Evolutionary conservation across 306 rosid species (phyloP).

Genomic region (Pterocarpus santalinus): DNA sequence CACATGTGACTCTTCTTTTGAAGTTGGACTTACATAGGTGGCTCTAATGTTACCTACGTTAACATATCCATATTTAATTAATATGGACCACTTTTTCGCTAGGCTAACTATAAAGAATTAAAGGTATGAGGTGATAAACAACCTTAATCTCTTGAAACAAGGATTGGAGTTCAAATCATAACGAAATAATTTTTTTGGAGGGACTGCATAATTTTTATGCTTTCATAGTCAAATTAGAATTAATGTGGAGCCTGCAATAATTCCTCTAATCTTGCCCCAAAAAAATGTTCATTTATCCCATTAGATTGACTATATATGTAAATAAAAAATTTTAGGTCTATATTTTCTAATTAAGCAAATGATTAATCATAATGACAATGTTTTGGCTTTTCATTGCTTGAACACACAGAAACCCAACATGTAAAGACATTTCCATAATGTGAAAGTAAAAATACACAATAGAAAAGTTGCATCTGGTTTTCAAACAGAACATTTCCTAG

Average conservation of each 20-base stretch:
- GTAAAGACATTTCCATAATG: conserved; percentile 23
- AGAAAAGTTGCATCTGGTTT: conserved; percentile 40
- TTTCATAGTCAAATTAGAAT: no score
- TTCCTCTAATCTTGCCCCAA: no score
- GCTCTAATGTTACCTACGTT: neutral
- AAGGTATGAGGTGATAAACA: no score
- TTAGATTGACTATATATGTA: neutral
- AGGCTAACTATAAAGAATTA: no score
- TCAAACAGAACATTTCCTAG: conserved; percentile 44
- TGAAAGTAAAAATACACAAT: conserved; percentile 10
- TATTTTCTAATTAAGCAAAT: conserved; percentile 52
- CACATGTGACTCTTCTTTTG: conserved; percentile 24
- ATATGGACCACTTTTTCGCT: no score
- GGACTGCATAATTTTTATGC: no score
- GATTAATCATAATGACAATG: conserved; percentile 44
- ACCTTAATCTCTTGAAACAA: no score
- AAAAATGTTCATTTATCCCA: conserved; percentile 3
- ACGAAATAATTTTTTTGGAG: no score
- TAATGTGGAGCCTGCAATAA: no score
- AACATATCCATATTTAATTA: conserved; percentile 4
- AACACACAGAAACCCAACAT: conserved; percentile 37
- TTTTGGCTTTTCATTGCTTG: conserved; percentile 42
- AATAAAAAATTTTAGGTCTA: neutral
- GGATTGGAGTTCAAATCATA: no score
- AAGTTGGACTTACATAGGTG: conserved; percentile 8